These are phyloP conservation scores for Jasminum sambac DNA, from an alignment of 257 asterid species.

Conservation along the genomic window DNA sequence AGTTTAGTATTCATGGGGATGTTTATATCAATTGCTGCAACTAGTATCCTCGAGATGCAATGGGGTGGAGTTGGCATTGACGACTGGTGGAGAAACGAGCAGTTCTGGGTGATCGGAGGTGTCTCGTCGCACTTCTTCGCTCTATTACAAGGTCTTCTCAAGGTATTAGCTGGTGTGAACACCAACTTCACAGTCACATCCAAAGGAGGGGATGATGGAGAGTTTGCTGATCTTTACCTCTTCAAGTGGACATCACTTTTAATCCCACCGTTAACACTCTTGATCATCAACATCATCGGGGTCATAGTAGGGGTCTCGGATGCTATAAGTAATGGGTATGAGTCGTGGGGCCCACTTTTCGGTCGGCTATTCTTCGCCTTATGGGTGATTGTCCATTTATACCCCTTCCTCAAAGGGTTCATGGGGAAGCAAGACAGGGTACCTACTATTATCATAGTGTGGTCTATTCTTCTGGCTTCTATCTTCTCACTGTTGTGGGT, in stretches of 20 bases:
- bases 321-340: slow-evolving; percentile 89
- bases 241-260: slow-evolving; percentile 93
- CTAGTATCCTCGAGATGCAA: slow-evolving; percentile 82
- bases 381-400: slow-evolving; percentile 91
- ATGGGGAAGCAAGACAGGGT: slow-evolving; percentile 81
- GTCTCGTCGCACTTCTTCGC: slow-evolving; percentile 90
- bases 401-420: slow-evolving; percentile 96
- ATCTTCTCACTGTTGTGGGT: slow-evolving; percentile 91
- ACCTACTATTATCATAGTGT: slow-evolving; percentile 87
- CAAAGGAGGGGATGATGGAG: slow-evolving; percentile 95
- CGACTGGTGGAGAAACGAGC: slow-evolving; percentile 97
- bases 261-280: slow-evolving; percentile 84
- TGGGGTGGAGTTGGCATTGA: slow-evolving; percentile 94
- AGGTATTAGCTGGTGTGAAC: slow-evolving; percentile 85
- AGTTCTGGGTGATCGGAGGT: slow-evolving; percentile 97
- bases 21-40: slow-evolving; percentile 77
- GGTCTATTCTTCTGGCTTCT: slow-evolving; percentile 96
- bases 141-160: slow-evolving; percentile 90
- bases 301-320: slow-evolving; percentile 80
- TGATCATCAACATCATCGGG: slow-evolving; percentile 83
- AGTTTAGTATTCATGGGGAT: slow-evolving; percentile 76
- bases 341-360: slow-evolving; percentile 94
- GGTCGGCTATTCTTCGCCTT: slow-evolving; percentile 92
- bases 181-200: slow-evolving; percentile 96
- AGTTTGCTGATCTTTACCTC: slow-evolving; percentile 77